Conservation (phyloP, 805 yeast genomes). For the Candida pseudoglaebosa region DNA sequence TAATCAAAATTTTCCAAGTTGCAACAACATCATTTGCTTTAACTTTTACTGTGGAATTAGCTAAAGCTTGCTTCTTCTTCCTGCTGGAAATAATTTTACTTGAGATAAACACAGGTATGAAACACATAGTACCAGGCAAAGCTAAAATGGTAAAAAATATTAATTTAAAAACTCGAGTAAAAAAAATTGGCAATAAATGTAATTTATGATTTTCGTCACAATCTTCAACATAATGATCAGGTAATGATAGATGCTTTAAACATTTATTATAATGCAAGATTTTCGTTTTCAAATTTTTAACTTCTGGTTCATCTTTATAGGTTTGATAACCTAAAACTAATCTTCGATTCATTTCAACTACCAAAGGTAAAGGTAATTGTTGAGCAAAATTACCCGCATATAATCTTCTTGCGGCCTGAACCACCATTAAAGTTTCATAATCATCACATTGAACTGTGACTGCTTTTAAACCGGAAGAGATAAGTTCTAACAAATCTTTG, state of each 20-base stretch:
- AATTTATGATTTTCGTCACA: slow-evolving; percentile 49
- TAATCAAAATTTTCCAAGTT: slow-evolving; percentile 92
- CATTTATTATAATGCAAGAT: slow-evolving; percentile 68
- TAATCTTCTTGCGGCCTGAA: slow-evolving; percentile 87
- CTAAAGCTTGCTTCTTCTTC: slow-evolving; percentile 77
- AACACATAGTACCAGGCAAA: slow-evolving; percentile 83
- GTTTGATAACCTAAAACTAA: slow-evolving; percentile 77
- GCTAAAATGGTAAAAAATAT: slow-evolving; percentile 57
- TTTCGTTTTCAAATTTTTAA: slow-evolving; percentile 55
- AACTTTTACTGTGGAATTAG: slow-evolving; percentile 83
- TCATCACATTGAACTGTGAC: slow-evolving; percentile 89
- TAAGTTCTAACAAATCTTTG: slow-evolving; percentile 60
- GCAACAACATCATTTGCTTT: slow-evolving; percentile 93
- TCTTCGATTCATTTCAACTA: slow-evolving; percentile 88
- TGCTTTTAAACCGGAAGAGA: slow-evolving; percentile 70
- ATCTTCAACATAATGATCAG: slow-evolving; percentile 58
- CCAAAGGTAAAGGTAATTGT: slow-evolving; percentile 71
- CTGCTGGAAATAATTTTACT: slow-evolving; percentile 69
- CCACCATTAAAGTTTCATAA: slow-evolving; percentile 82
- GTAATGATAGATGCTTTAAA: slow-evolving; percentile 45
- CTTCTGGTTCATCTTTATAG: slow-evolving; percentile 64
- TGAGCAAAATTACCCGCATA: slow-evolving; percentile 74
- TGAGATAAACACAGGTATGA: slow-evolving; percentile 81
- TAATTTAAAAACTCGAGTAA: slow-evolving; percentile 56
- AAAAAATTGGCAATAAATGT: slow-evolving; percentile 48